phyloP scores from a whole-genome alignment of 176 grass and related monocot species.

The Oryza brachyantha region DNA sequence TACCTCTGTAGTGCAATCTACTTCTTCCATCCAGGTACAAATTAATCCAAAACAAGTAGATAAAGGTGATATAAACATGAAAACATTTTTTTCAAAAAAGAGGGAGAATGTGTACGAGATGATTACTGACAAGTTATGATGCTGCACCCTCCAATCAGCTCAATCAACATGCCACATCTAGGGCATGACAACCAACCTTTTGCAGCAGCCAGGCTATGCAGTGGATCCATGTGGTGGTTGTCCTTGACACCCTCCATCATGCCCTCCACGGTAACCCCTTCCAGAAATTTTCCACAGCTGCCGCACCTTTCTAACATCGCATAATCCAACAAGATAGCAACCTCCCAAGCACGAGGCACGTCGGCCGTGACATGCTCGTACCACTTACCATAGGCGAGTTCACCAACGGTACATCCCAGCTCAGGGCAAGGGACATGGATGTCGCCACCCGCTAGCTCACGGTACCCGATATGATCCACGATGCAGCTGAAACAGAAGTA shows the following conservation, averaged over 20 bases:
- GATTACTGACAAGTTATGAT: not conserved
- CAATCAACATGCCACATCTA: not conserved
- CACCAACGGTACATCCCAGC: not conserved
- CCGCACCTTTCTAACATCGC: not conserved
- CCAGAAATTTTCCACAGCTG: not conserved
- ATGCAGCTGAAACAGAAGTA: not conserved
- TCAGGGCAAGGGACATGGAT: not conserved
- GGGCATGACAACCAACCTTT: not conserved
- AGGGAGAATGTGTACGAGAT: no score
- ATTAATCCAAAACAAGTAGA: no score
- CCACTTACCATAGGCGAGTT: not conserved
- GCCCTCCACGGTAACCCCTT: not conserved
- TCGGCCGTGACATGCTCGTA: not conserved
- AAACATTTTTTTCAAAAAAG: no score
- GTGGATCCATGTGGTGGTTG: not conserved
- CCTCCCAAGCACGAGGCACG: not conserved
- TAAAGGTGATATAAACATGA: no score
- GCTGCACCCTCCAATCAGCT: not conserved
- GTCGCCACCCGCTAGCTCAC: not conserved
- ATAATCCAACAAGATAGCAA: not conserved
- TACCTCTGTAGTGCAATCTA: no score
- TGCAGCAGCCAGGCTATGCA: not conserved
- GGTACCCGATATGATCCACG: not conserved
- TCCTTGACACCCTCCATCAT: not conserved
- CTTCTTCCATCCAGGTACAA: no score